phyloP scores from a whole-genome alignment of 1,284 basidiomycete genomes.

The Ganoderma lingzhi region DNA sequence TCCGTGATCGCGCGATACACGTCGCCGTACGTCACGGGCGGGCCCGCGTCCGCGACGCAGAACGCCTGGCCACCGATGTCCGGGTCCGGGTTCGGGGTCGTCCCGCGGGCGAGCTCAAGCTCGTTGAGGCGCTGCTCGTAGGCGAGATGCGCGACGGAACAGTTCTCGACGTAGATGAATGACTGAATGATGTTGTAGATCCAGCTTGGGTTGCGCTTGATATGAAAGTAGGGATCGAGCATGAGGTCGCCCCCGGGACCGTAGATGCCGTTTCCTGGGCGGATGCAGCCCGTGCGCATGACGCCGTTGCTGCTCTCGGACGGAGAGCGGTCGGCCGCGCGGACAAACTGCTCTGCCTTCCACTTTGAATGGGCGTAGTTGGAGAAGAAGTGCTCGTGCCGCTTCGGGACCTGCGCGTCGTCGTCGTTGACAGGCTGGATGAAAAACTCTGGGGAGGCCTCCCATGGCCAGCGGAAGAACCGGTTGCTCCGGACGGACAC shows the following conservation, averaged over 20 bases:
- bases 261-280: slow-evolving; percentile 79
- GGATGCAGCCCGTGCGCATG: slow-evolving; percentile 72
- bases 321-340: slow-evolving; percentile 56
- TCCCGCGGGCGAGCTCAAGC: slow-evolving; percentile 36
- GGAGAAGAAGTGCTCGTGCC: slow-evolving; percentile 69
- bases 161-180: slow-evolving; percentile 78
- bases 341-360: slow-evolving; percentile 61
- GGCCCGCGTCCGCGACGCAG: slow-evolving; percentile 67
- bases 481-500: slow-evolving; percentile 60
- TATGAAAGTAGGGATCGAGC: slow-evolving; percentile 65
- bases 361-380: slow-evolving; percentile 73
- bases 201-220: slow-evolving; percentile 70
- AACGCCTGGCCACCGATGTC: slow-evolving; percentile 79
- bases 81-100: slow-evolving; percentile 45
- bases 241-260: slow-evolving; percentile 78
- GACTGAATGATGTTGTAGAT: slow-evolving; percentile 62
- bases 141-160: slow-evolving; percentile 70
- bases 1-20: slow-evolving; percentile 51
- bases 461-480: slow-evolving; percentile 78
- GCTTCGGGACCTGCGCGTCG: slow-evolving; percentile 52
- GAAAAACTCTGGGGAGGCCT: slow-evolving; percentile 59
- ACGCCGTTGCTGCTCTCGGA: slow-evolving; percentile 41
- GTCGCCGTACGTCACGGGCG: slow-evolving; percentile 67
- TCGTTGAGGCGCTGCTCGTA: slow-evolving; percentile 74
- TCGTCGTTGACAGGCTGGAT: slow-evolving; percentile 68